phyloP scores from a whole-genome alignment of 192 early-diverging fungal genomes.

The Podila verticillata region DNA sequence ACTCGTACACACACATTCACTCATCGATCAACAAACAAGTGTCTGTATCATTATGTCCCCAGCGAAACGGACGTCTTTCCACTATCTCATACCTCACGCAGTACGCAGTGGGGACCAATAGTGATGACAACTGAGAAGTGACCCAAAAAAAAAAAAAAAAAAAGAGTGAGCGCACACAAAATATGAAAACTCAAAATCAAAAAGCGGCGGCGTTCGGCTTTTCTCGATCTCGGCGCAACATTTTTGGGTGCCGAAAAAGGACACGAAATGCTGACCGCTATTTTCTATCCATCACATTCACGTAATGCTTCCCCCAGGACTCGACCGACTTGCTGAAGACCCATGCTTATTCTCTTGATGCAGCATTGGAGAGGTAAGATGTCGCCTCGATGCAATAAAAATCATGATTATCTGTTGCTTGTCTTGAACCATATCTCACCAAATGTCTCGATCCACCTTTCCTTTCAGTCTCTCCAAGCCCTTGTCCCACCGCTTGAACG shows the following conservation, averaged over 20 bases:
- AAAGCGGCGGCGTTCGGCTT: too few species aligned
- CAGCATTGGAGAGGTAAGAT: constrained; percentile 1
- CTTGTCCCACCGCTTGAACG: constrained; percentile 38
- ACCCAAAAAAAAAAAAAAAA: neutral
- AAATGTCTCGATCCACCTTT: neutral
- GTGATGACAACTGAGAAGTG: neutral
- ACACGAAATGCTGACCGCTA: neutral
- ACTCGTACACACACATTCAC: too few species aligned
- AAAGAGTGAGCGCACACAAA: neutral
- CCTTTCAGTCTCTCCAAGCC: constrained; percentile 15
- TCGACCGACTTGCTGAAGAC: neutral
- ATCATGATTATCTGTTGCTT: too few species aligned
- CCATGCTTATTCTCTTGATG: constrained; percentile 2
- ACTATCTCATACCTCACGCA: too few species aligned
- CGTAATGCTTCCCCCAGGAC: neutral
- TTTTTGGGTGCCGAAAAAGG: too few species aligned
- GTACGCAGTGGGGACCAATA: too few species aligned
- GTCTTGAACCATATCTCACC: neutral
- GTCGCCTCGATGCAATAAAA: neutral
- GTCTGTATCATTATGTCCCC: too few species aligned
- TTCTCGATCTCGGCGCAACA: too few species aligned
- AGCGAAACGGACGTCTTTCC: too few species aligned
- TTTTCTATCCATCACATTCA: neutral
- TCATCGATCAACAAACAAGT: too few species aligned
- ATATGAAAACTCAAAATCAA: neutral